A percentile compares a stretch with the other conserved stretches of the same genome.
Conservation (phyloP, 1,139 yeast genomes). For the Kodamaea anthophila region DNA sequence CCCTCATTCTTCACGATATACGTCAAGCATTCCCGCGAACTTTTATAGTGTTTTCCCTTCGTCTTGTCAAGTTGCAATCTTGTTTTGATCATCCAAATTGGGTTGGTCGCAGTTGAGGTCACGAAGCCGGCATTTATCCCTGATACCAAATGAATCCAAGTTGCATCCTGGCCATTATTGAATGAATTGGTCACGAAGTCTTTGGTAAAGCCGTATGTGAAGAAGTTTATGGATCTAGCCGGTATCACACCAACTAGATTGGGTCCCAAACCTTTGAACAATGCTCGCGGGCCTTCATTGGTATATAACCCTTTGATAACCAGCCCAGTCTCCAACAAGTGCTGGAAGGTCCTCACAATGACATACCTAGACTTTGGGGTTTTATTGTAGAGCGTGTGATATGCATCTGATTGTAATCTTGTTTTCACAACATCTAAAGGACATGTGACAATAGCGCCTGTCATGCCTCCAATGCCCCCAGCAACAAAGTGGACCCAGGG, state of each 20-base stretch:
- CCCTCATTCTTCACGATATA: constrained; percentile 77
- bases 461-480: constrained; percentile 98
- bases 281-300: constrained; percentile 76
- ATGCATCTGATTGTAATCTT: constrained; percentile 84
- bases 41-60: constrained; percentile 60
- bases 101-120: constrained; percentile 97
- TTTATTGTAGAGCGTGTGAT: constrained; percentile 35
- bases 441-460: constrained; percentile 89
- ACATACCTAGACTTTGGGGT: constrained; percentile 38
- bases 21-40: constrained; percentile 78
- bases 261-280: constrained; percentile 94
- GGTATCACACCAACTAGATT: constrained; percentile 98
- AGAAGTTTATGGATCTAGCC: constrained; percentile 93
- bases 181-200: constrained; percentile 59
- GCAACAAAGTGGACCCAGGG: constrained; percentile 99
- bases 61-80: constrained; percentile 83
- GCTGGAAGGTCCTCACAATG: constrained; percentile 48
- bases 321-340: constrained; percentile 75
- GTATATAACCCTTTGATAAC: constrained; percentile 65
- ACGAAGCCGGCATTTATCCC: constrained; percentile 95
- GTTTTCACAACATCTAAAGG: constrained; percentile 97
- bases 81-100: constrained; percentile 97
- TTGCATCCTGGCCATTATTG: constrained; percentile 69
- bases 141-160: constrained; percentile 80
- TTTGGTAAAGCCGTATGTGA: constrained; percentile 91